phyloP scores from a whole-genome alignment of 805 yeast species.

The Trichomonascus vanleenenianus region DNA sequence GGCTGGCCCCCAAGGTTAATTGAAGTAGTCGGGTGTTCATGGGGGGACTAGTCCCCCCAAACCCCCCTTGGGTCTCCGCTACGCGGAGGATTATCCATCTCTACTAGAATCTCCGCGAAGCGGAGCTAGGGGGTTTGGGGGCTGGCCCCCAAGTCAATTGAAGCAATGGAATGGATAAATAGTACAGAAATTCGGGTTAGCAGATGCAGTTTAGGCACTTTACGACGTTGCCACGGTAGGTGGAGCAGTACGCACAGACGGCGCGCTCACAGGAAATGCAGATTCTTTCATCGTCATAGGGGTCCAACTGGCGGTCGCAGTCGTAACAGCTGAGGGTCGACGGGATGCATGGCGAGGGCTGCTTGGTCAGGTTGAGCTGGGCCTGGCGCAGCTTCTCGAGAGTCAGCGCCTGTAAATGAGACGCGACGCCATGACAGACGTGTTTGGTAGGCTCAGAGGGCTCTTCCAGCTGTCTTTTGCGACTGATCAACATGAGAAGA shows the following conservation, averaged over 20 bases:
- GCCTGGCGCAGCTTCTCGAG: conserved; percentile 9
- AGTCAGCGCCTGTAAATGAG: conserved; percentile 3
- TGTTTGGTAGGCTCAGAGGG: not conserved
- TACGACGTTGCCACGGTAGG: conserved; percentile 9
- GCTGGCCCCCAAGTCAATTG: not conserved
- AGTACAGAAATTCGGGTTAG: not conserved
- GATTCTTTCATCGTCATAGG: conserved; percentile 5
- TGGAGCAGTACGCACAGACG: conserved; percentile 17
- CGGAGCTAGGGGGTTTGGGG: too few species aligned
- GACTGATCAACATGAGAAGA: not conserved
- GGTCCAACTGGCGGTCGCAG: conserved; percentile 9
- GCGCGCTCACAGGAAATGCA: conserved; percentile 13
- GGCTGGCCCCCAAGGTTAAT: too few species aligned
- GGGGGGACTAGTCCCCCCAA: too few species aligned
- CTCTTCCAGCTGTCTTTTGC: conserved; percentile 2
- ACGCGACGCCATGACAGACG: conserved; percentile 1
- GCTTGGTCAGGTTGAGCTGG: conserved; percentile 13
- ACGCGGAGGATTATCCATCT: too few species aligned
- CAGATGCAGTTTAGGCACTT: conserved; percentile 12
- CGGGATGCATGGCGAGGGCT: not conserved
- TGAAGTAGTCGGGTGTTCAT: too few species aligned
- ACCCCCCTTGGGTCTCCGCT: too few species aligned
- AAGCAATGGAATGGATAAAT: too few species aligned
- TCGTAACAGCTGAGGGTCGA: conserved; percentile 10
- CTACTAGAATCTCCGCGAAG: too few species aligned